Conservation (phyloP, 108 stramenopile genomes). For the Skeletonema tropicum region DNA sequence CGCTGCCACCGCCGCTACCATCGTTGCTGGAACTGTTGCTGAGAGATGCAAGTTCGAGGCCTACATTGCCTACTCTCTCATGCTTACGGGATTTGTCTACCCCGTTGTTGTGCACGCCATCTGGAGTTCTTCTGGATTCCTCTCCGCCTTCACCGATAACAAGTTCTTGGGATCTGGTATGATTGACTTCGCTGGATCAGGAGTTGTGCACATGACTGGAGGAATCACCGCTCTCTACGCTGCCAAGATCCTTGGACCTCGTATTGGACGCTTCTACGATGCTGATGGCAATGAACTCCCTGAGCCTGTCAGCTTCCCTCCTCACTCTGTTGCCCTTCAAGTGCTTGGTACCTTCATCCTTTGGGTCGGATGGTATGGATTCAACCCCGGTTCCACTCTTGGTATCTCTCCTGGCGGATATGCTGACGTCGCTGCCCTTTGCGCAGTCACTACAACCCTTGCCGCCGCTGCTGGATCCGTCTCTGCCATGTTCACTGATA, state of each 20-base stretch:
- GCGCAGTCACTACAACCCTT: constrained; percentile 85
- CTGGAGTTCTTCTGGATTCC: constrained; percentile 79
- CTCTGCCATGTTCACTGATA: constrained; percentile 77
- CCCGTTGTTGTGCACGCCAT: constrained; percentile 84
- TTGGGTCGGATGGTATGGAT: constrained; percentile 97
- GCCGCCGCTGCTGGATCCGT: constrained; percentile 79
- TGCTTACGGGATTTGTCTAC: constrained; percentile 87
- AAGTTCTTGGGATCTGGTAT: constrained; percentile 71
- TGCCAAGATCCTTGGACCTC: constrained; percentile 84
- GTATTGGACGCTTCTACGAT: constrained; percentile 83
- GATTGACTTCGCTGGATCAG: constrained; percentile 81
- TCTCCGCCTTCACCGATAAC: constrained; percentile 61
- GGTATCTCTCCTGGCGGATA: constrained; percentile 37
- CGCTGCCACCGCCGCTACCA: constrained; percentile 75
- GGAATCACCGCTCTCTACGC: constrained; percentile 86
- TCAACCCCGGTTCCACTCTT: constrained; percentile 89
- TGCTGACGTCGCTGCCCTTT: constrained; percentile 63
- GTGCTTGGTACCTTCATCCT: constrained; percentile 87
- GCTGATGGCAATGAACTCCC: constrained; percentile 64
- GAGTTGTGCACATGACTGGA: constrained; percentile 77
- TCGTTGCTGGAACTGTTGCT: constrained; percentile 70
- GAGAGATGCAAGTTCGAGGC: constrained; percentile 80
- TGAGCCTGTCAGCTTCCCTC: constrained; percentile 70
- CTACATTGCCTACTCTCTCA: constrained; percentile 77
- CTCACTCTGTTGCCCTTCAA: constrained; percentile 84